phyloP scores from a whole-genome alignment of 1,284 basidiomycete genomes.

The Malassezia cuniculi region DNA sequence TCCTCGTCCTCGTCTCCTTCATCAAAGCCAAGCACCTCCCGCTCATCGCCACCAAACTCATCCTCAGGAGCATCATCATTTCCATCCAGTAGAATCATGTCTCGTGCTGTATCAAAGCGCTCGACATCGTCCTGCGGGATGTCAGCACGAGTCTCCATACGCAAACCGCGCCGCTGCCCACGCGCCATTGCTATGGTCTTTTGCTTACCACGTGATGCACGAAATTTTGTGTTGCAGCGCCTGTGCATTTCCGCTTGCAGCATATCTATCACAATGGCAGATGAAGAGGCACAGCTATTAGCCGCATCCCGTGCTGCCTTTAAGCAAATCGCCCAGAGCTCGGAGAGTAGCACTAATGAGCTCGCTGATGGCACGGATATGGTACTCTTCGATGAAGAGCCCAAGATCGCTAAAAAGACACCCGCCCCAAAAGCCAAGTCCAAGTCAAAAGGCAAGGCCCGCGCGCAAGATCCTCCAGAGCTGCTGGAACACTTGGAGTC shows the following conservation, averaged over 20 bases:
- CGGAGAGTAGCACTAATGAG: neutral
- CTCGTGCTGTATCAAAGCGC: conserved; percentile 48
- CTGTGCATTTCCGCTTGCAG: neutral
- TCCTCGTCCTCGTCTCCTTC: conserved; percentile 45
- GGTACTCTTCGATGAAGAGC: conserved; percentile 3
- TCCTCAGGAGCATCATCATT: conserved; percentile 20
- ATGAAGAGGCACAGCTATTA: conserved; percentile 9
- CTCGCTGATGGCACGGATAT: conserved; percentile 7
- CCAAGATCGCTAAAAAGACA: neutral
- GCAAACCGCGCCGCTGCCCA: neutral
- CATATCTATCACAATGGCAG: neutral
- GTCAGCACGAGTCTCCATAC: conserved; percentile 16
- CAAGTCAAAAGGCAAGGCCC: neutral
- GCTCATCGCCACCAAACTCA: conserved; percentile 26
- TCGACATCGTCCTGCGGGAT: conserved; percentile 33
- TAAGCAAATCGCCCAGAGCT: neutral
- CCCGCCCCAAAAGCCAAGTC: neutral
- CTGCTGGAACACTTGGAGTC: neutral
- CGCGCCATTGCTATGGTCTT: conserved; percentile 1
- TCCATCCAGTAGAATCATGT: conserved; percentile 59
- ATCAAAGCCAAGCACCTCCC: conserved; percentile 28
- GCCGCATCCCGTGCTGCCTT: conserved; percentile 7
- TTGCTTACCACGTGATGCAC: conserved; percentile 9
- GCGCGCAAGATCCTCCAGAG: neutral
- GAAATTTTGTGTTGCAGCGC: neutral